phyloP scores from a whole-genome alignment of 108 stramenopile genomes.

The Cyclotella atomus region DNA sequence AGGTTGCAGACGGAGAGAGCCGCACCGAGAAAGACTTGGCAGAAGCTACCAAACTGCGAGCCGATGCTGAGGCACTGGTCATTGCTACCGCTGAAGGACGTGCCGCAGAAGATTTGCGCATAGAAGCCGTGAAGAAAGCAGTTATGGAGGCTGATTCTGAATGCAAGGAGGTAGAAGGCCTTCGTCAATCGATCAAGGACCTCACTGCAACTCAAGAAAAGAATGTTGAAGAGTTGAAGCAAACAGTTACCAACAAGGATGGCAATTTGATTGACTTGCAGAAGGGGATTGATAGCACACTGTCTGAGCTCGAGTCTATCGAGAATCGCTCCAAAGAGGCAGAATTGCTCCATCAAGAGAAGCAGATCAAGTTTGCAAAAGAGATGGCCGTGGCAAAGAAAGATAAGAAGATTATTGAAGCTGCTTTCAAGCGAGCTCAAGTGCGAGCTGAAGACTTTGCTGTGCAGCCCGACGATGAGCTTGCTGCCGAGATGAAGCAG shows the following conservation, averaged over 20 bases:
- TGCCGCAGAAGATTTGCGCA: conserved; percentile 19
- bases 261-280: conserved; percentile 25
- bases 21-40: conserved; percentile 4
- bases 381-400: conserved; percentile 40
- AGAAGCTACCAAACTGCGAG: conserved; percentile 22
- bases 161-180: conserved; percentile 34
- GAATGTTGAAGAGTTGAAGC: conserved; percentile 28
- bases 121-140: conserved; percentile 13
- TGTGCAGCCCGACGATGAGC: conserved; percentile 38
- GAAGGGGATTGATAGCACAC: conserved; percentile 26
- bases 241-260: conserved; percentile 15
- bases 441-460: conserved; percentile 33
- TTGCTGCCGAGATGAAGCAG: conserved; percentile 44
- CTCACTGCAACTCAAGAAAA: conserved; percentile 40
- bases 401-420: conserved; percentile 22
- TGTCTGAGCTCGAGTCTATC: conserved; percentile 19
- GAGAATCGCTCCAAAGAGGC: conserved; percentile 16
- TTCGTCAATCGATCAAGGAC: conserved; percentile 39
- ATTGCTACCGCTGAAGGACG: conserved; percentile 20
- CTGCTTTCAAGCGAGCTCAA: conserved; percentile 39
- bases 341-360: background rate
- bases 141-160: conserved; percentile 35
- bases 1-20: conserved; percentile 22
- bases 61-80: conserved; percentile 18
- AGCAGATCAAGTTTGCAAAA: conserved; percentile 13